phyloP scores from a whole-genome alignment of 2,329 filamentous ascomycete genomes.

The Scedosporium dehoogii region DNA sequence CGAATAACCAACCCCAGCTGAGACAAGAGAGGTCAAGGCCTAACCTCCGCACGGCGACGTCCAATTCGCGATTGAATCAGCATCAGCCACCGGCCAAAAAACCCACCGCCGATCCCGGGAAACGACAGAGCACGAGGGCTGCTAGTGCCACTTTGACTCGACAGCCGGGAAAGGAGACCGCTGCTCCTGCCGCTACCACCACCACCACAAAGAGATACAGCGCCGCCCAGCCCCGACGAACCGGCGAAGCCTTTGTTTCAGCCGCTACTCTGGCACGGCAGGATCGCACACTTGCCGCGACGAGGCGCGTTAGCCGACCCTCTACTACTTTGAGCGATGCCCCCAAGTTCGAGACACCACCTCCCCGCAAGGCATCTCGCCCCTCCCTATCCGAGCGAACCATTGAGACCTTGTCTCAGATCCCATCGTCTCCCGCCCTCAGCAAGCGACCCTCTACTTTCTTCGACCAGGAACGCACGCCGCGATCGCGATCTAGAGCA shows the following conservation, averaged over 20 bases:
- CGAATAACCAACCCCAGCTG: neutral
- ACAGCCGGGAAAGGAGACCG: neutral
- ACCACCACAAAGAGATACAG: neutral
- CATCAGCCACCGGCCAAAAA: neutral
- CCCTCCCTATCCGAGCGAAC: slow-evolving; percentile 73
- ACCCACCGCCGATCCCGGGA: neutral
- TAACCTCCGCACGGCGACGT: slow-evolving; percentile 1
- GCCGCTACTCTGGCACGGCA: neutral
- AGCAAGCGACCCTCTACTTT: slow-evolving; percentile 61
- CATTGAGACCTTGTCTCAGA: slow-evolving; percentile 68
- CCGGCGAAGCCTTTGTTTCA: neutral
- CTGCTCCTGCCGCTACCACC: neutral
- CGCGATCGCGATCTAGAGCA: slow-evolving; percentile 38
- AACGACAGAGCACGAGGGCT: neutral
- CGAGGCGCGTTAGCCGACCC: neutral
- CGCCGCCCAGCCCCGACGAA: neutral
- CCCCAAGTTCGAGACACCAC: neutral
- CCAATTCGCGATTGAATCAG: slow-evolving; percentile 1
- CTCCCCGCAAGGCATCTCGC: slow-evolving; percentile 8
- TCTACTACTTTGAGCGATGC: neutral
- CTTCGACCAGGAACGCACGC: slow-evolving; percentile 54
- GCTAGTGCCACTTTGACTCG: neutral
- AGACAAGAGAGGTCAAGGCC: neutral
- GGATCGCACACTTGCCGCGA: neutral
- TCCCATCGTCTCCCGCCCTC: slow-evolving; percentile 68